Conservation (phyloP, 148 eudicot species). For the Vaccinium macrocarpon region DNA sequence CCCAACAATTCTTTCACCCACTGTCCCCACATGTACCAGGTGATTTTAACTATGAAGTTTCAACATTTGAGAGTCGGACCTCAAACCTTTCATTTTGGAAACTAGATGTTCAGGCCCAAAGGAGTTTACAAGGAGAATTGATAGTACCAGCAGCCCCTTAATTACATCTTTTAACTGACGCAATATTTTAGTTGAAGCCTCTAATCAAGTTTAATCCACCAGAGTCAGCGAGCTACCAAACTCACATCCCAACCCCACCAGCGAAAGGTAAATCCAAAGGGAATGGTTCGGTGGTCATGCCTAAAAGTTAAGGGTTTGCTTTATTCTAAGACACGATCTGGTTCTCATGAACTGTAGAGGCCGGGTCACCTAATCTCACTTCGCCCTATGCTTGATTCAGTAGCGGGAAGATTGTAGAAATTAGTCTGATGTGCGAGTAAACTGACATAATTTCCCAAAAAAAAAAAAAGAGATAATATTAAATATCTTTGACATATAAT, state of each 20-base stretch:
- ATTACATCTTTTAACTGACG: conserved; percentile 7
- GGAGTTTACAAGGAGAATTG: too few relatives aligned
- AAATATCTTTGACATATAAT: background rate
- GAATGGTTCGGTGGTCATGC: too few relatives aligned
- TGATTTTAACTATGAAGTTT: too few relatives aligned
- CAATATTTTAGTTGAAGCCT: conserved; percentile 6
- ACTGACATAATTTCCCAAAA: background rate
- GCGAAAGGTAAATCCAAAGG: background rate
- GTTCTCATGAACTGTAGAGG: too few relatives aligned
- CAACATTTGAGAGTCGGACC: too few relatives aligned
- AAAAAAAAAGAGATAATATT: background rate
- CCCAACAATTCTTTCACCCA: too few relatives aligned
- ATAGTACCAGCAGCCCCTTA: background rate
- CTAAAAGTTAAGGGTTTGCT: background rate
- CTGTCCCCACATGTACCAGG: too few relatives aligned
- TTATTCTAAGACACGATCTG: too few relatives aligned
- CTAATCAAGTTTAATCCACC: background rate
- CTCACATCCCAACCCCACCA: background rate
- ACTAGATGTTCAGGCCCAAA: too few relatives aligned
- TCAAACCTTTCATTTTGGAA: too few relatives aligned
- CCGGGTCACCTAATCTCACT: background rate
- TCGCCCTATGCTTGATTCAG: too few relatives aligned
- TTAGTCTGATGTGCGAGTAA: background rate
- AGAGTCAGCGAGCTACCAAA: background rate
- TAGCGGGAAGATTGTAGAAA: background rate